These are phyloP conservation scores for Cladophialophora carrionii DNA, from an alignment of 2,329 filamentous ascomycete genomes.

Conservation along the genomic window DNA sequence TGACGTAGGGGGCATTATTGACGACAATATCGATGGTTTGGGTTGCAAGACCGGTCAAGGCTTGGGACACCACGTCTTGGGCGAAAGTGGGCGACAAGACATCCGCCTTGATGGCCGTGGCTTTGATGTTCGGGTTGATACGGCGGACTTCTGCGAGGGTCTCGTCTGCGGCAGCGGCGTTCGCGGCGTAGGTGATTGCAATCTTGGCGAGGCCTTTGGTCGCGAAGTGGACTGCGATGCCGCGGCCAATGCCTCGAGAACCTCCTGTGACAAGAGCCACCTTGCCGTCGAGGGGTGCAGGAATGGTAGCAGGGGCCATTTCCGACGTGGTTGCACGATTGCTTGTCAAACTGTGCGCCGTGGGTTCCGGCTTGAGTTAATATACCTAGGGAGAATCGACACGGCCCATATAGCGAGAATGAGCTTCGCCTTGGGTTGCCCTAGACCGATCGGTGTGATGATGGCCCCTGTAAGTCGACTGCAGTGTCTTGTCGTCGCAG, in stretches of 20 bases:
- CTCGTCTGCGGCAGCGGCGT: conserved; percentile 8
- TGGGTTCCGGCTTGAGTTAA: background rate
- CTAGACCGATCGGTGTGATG: no score
- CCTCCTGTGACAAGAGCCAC: conserved; percentile 84
- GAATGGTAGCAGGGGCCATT: conserved; percentile 18
- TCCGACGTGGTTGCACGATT: background rate
- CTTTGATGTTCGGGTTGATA: conserved; percentile 7
- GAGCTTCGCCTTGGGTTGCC: no score
- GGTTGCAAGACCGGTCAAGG: conserved; percentile 2
- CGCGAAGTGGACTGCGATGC: conserved; percentile 78
- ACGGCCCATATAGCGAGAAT: no score
- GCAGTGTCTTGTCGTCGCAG: background rate
- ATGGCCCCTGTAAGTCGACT: background rate
- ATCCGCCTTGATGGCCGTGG: conserved; percentile 15
- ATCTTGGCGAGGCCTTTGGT: conserved; percentile 65
- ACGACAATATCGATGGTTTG: conserved; percentile 21
- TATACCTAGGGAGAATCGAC: background rate
- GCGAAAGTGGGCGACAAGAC: conserved; percentile 15
- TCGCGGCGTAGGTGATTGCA: conserved; percentile 17
- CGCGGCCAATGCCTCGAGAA: conserved; percentile 80
- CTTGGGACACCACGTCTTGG: conserved; percentile 9
- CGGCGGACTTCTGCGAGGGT: conserved; percentile 6
- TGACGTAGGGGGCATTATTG: conserved; percentile 14
- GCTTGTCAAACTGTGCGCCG: background rate
- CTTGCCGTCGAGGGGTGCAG: conserved; percentile 56